Conservation (phyloP, 768 basidiomycete species). For the Calocybe indica region DNA sequence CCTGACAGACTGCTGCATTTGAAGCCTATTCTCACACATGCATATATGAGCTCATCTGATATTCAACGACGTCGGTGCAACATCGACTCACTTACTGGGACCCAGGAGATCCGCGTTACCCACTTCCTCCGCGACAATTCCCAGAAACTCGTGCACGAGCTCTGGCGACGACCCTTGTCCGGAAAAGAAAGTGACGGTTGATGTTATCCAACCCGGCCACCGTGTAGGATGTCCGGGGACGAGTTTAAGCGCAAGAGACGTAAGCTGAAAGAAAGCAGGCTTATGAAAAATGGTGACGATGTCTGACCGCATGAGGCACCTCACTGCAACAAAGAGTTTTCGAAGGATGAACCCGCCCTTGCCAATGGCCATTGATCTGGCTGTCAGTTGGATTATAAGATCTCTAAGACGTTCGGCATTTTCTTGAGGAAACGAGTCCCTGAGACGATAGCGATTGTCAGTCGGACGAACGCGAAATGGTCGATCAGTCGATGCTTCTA, state of each 20-base stretch:
- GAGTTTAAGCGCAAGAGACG: slow-evolving; percentile 67
- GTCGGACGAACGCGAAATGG: neutral
- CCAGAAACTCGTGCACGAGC: slow-evolving; percentile 65
- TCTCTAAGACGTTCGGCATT: slow-evolving; percentile 54
- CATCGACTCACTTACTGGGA: slow-evolving; percentile 55
- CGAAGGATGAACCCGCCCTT: slow-evolving; percentile 70
- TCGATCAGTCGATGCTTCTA: no score
- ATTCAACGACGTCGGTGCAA: neutral
- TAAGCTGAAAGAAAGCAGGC: slow-evolving; percentile 35
- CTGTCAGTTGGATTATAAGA: slow-evolving; percentile 64
- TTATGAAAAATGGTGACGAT: slow-evolving; percentile 5
- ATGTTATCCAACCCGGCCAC: slow-evolving; percentile 76
- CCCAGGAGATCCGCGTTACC: slow-evolving; percentile 69
- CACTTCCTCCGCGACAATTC: slow-evolving; percentile 83
- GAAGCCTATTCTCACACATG: slow-evolving; percentile 32
- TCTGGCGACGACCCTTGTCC: slow-evolving; percentile 52
- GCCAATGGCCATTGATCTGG: slow-evolving; percentile 52
- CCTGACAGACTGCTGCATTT: slow-evolving; percentile 58
- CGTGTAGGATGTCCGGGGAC: slow-evolving; percentile 49
- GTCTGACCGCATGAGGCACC: slow-evolving; percentile 14
- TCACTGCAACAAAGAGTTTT: slow-evolving; percentile 84
- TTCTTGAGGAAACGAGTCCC: slow-evolving; percentile 71
- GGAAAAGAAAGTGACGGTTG: slow-evolving; percentile 58
- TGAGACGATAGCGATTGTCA: slow-evolving; percentile 19
- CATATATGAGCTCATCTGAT: no score